A percentile compares a stretch with the other conserved stretches of the same genome.
Conservation (phyloP, 768 basidiomycete genomes). For the Gelatoporia subvermispora region DNA sequence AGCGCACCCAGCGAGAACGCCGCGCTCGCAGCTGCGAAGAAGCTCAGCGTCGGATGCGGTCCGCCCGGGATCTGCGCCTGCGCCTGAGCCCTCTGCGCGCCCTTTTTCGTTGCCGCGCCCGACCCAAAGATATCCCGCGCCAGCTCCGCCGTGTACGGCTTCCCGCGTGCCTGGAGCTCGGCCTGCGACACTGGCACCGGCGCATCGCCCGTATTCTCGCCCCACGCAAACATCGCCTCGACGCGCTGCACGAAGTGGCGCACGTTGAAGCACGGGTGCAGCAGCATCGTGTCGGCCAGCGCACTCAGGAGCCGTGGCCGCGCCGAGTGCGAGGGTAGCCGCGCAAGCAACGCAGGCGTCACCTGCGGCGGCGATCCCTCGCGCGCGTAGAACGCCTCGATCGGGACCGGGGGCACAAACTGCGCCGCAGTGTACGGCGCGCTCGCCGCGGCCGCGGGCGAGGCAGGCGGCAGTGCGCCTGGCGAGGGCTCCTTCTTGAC, state of each 20-base stretch:
- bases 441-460: conserved; percentile 8
- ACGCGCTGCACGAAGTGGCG: conserved; percentile 41
- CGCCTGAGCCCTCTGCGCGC: conserved; percentile 16
- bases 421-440: background rate
- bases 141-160: conserved; percentile 13
- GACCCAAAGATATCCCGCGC: conserved; percentile 18
- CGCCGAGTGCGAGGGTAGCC: conserved; percentile 36
- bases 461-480: conserved; percentile 19
- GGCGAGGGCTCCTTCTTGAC: conserved; percentile 34
- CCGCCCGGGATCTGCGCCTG: conserved; percentile 4
- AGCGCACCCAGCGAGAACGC: conserved; percentile 57
- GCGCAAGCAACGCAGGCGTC: conserved; percentile 32
- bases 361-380: conserved; percentile 24
- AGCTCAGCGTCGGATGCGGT: conserved; percentile 36
- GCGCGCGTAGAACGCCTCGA: conserved; percentile 6
- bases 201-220: conserved; percentile 6
- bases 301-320: conserved; percentile 35
- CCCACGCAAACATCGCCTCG: conserved; percentile 40
- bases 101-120: conserved; percentile 6
- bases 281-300: conserved; percentile 38
- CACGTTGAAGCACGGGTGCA: conserved; percentile 48
- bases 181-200: too few species aligned
- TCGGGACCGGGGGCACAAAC: conserved; percentile 12
- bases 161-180: conserved; percentile 4
- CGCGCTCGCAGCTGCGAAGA: conserved; percentile 57